Evolutionary conservation across 306 rosid species (phyloP), one percentile per base, ranked within the genome.

Genomic region (Castanospermum australe): DNA sequence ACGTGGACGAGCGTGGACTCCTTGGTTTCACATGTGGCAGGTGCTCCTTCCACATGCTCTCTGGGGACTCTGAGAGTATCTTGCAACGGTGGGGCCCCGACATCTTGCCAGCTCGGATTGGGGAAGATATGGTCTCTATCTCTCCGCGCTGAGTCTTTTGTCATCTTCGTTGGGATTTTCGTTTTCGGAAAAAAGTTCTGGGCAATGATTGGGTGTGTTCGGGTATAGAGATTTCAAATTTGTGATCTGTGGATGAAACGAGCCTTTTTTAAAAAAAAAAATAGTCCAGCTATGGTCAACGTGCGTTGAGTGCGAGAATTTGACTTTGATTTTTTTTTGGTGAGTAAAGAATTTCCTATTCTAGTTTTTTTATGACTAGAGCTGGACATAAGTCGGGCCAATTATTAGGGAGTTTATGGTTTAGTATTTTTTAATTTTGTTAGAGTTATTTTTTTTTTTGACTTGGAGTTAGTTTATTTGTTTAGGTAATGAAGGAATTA

Each of bases 51-150:
- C 97, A 91, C 97, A 90, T 63, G 90, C 71, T 93, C 7, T 4
- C 5, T 13, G 1, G 5, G 54, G 57, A 51, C 47, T 60, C 71
- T 52, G 21, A 4, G 74, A 56, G 81, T 44, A 63, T 59, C 83
- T 15, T 6, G 69, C 39, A 17, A 0, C 0, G 4, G 86, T 84
- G 88, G 92, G 89, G 2, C 93, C 89, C 79, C 2, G 56, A 11
- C 1, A 55, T 72, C 67, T 24, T 78, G 92, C 97, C 97, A 93
- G 50, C 82, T 91, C 75, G 93, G 95, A 88, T 71, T 63, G 57
- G 64, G 13, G 60, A 15, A 71, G 87, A 82, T 84, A 82, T 87
- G 70, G 42, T 59, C 75, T 83, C 84, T 85, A 86, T 87, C 95
- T 50, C 57, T 73, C 1, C 0, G 87, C 25, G 82, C 56, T 38